Conservation (phyloP, 257 asterid genomes). For the Nicotiana tabacum region DNA sequence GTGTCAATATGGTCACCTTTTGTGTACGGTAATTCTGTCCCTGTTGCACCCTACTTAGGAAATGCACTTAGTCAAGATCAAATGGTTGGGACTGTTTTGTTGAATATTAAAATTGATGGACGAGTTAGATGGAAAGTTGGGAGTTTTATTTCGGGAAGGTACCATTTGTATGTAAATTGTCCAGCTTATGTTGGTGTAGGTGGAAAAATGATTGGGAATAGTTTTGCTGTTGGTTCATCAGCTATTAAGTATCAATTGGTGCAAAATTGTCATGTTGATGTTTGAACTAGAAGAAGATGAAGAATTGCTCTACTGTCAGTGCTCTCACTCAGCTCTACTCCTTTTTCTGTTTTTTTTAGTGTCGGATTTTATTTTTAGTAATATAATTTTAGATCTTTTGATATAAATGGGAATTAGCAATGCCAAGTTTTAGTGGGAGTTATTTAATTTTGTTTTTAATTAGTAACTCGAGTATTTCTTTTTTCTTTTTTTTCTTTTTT, state of each 20-base stretch:
- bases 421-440: not conserved
- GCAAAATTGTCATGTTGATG: slow-evolving; percentile 53
- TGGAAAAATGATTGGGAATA: slow-evolving; percentile 5
- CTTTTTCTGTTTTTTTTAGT: not conserved
- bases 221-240: slow-evolving; percentile 26
- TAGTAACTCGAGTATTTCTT: not conserved
- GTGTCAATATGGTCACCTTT: slow-evolving; percentile 58
- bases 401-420: not conserved
- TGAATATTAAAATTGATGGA: slow-evolving; percentile 46
- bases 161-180: slow-evolving; percentile 56
- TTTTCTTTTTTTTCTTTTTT: not conserved
- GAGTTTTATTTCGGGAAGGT: slow-evolving; percentile 46
- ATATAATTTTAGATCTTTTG: not conserved
- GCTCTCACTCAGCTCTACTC: not conserved
- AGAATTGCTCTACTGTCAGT: not conserved
- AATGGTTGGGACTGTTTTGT: slow-evolving; percentile 39
- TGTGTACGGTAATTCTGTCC: slow-evolving; percentile 44
- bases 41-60: slow-evolving; percentile 43
- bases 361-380: not conserved
- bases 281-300: slow-evolving; percentile 16
- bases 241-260: slow-evolving; percentile 44
- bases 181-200: slow-evolving; percentile 71
- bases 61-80: slow-evolving; percentile 34
- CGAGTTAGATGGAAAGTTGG: slow-evolving; percentile 77
- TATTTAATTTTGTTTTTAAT: not conserved